Percentiles rank a stretch among this genome's conserved stretches.
Conservation (phyloP, 1,139 yeast genomes). For the Blastobotrys proliferans region DNA sequence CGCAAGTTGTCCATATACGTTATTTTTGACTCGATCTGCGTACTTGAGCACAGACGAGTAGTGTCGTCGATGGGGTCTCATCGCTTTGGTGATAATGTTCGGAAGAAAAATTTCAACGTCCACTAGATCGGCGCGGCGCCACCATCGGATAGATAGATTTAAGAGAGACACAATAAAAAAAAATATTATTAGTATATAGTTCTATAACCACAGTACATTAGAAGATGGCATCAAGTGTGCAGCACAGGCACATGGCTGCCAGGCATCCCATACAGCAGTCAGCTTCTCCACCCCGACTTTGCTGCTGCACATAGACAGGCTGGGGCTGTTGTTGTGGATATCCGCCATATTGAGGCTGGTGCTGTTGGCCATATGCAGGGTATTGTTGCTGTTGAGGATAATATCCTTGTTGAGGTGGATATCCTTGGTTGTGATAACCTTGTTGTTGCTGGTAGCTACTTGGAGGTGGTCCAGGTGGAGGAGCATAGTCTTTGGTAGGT, state of each 20-base stretch:
- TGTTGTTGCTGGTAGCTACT: conserved; percentile 5
- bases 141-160: too few relatives aligned
- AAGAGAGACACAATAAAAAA: too few relatives aligned
- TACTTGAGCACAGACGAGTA: conserved; percentile 8
- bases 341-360: conserved; percentile 21
- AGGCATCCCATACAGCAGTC: conserved; percentile 39
- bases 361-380: conserved; percentile 18
- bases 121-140: too few relatives aligned
- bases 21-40: conserved; percentile 7
- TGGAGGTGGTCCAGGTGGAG: conserved; percentile 10
- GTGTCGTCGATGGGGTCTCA: too few relatives aligned
- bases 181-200: background rate
- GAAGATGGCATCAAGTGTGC: conserved; percentile 29
- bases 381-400: conserved; percentile 22
- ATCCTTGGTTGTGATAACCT: conserved; percentile 1
- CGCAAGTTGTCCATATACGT: conserved; percentile 3
- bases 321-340: conserved; percentile 30
- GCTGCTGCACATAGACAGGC: conserved; percentile 41
- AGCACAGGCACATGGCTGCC: conserved; percentile 40
- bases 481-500: conserved; percentile 5
- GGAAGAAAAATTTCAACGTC: too few relatives aligned
- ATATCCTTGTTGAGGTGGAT: conserved; percentile 9
- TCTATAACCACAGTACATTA: conserved; percentile 8
- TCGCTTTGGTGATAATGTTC: too few relatives aligned
- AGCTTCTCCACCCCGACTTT: conserved; percentile 29